A percentile compares a stretch with the other conserved stretches of the same genome.
Evolutionary conservation across 331 rosid genomes (phyloP).

Genomic region (Cydonia oblonga): DNA sequence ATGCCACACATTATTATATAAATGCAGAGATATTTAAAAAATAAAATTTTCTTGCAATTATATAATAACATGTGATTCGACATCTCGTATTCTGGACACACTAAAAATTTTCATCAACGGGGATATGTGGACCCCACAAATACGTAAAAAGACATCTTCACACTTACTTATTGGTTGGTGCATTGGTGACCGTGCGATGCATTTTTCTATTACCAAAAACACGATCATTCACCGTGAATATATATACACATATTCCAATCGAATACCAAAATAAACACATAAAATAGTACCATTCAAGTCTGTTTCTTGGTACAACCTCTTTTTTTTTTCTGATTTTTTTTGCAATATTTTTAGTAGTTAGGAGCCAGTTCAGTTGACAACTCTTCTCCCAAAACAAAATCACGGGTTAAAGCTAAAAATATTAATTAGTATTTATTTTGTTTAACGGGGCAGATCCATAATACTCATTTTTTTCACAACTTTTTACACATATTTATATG

Average conservation of each 20-base stretch:
- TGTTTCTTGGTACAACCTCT: background rate
- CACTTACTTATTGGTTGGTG: background rate
- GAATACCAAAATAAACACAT: background rate
- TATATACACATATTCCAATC: background rate
- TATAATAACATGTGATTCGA: too few species aligned
- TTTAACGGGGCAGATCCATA: accelerated
- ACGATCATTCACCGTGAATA: background rate
- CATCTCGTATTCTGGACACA: too few species aligned
- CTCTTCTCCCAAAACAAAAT: slow-evolving; percentile 6
- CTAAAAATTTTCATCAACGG: background rate
- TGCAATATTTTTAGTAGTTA: background rate
- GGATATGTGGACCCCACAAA: background rate
- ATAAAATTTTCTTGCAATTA: too few species aligned
- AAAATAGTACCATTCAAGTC: background rate
- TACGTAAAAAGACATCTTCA: background rate
- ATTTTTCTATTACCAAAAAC: background rate
- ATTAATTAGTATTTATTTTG: too few species aligned
- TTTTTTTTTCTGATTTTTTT: background rate
- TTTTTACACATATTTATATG: too few species aligned
- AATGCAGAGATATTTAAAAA: too few species aligned
- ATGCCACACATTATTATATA: too few species aligned
- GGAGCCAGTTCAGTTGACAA: background rate
- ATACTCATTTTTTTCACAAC: too few species aligned
- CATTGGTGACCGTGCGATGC: background rate
- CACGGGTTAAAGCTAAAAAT: background rate